Evolutionary conservation across 2,329 filamentous ascomycete species (phyloP).

Genomic region (Akanthomyces lecanii): DNA sequence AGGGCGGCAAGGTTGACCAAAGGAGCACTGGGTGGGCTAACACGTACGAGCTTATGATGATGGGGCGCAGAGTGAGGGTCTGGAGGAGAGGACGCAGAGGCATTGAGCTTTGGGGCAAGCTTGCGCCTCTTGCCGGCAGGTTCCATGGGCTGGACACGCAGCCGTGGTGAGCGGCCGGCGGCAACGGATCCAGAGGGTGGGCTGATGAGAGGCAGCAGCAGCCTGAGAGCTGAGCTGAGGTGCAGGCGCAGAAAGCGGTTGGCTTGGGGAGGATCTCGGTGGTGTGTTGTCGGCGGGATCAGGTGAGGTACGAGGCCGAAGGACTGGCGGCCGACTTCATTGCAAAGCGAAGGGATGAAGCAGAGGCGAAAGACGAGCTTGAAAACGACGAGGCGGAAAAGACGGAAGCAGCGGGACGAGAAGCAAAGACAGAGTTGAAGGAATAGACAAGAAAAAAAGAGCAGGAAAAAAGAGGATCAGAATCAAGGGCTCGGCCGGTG

Average conservation of each 20-base stretch:
- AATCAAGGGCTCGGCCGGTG: background rate
- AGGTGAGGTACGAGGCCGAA: constrained; percentile 7
- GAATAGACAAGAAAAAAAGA: background rate
- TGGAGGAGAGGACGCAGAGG: constrained; percentile 1
- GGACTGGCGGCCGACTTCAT: constrained; percentile 2
- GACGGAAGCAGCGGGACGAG: background rate
- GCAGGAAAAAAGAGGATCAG: background rate
- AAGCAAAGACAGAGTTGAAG: background rate
- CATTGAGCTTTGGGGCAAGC: constrained; percentile 39
- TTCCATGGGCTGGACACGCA: constrained; percentile 31
- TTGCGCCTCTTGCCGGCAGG: constrained; percentile 41
- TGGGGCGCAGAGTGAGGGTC: constrained; percentile 21
- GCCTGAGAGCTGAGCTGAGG: background rate
- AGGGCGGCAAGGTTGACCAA: constrained; percentile 21
- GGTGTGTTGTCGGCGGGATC: background rate
- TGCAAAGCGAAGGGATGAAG: background rate
- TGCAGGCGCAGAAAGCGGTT: background rate
- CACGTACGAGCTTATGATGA: constrained; percentile 21
- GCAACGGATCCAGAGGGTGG: background rate
- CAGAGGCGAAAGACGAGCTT: background rate
- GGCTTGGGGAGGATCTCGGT: background rate
- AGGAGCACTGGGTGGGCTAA: too few species aligned
- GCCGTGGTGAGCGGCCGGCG: constrained; percentile 2
- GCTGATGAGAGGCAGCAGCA: background rate
- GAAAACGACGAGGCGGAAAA: background rate